Conservation (phyloP, 768 basidiomycete species). For the Hygrocybe punicea region DNA sequence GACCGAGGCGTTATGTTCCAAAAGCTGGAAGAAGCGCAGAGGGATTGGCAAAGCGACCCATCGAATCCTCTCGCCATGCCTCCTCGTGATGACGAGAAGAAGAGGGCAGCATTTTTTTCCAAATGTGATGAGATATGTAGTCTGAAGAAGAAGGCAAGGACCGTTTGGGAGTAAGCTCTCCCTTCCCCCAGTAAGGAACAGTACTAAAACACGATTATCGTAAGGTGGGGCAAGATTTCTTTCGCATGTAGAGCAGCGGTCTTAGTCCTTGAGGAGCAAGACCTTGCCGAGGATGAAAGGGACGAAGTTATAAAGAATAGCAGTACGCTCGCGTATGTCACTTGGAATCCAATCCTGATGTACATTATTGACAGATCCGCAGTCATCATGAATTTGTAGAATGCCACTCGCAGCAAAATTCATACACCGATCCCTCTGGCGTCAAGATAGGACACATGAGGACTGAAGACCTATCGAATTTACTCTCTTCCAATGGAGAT, state of each 20-base stretch:
- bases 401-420: background rate
- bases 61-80: background rate
- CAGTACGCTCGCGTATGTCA: background rate
- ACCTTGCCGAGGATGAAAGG: background rate
- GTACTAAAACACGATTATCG: background rate
- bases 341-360: background rate
- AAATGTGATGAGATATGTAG: background rate
- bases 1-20: background rate
- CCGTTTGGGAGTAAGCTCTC: background rate
- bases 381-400: background rate
- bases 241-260: background rate
- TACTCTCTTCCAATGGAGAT: background rate
- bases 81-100: background rate
- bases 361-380: background rate
- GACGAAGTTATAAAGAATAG: background rate
- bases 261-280: background rate
- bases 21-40: background rate
- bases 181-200: background rate
- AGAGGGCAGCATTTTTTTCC: background rate
- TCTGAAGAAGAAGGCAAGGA: background rate
- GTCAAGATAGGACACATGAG: background rate
- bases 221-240: background rate
- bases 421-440: background rate
- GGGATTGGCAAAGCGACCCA: background rate
- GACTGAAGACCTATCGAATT: background rate